Evolutionary conservation across 768 basidiomycete species (phyloP), one percentile per base, ranked within the genome.

Genomic region (Lepiota venenata): DNA sequence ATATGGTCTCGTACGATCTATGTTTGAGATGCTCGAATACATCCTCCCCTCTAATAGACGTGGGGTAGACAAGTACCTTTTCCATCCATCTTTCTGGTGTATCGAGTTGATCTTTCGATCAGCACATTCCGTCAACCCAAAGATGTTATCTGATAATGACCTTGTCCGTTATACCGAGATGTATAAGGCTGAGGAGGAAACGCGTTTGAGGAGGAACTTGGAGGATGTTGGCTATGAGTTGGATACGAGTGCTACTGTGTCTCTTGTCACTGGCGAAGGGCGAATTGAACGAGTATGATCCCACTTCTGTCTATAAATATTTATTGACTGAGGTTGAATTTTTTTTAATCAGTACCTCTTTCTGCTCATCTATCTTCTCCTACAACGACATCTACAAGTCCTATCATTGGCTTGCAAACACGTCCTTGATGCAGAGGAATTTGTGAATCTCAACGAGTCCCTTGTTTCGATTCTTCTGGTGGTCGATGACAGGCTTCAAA

Each of bases 201-300:
- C 64, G 40, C 59, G 69, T 12, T 37, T 72, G 9, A 64, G 68
- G 5, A 41, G 38, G 8, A 68, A 62, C 25, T 40, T 72, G 6
- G 52, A 58, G 39, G 60, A 62, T 39, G 67, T 72, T 2, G 55
- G 54, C 5, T 72, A 68, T 54, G 66, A 72, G 32, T 56, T 72
- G 16, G 71, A 72, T 55, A 66, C 66, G 1, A 60, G 65, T 16
- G 66, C 64, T 8, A 71, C 71, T 0, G 69, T 72, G 4, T 59
- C 60, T 1, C 57, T 72, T n/a, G 63, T 72, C 8, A 71, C 69
- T 0, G 69, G 71, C 4, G 64, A 61, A 47, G 69, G 71, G 21
- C 61, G 71, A 41, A 71, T 72, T 43, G 71, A 72, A 61, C 62
- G 68, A 40, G 71, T 72, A 38, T 56, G 71, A 50, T 2, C 35